These are phyloP conservation scores for Edaphochlamys debaryana DNA, from an alignment of 139 green algal genomes.

Conservation along the genomic window DNA sequence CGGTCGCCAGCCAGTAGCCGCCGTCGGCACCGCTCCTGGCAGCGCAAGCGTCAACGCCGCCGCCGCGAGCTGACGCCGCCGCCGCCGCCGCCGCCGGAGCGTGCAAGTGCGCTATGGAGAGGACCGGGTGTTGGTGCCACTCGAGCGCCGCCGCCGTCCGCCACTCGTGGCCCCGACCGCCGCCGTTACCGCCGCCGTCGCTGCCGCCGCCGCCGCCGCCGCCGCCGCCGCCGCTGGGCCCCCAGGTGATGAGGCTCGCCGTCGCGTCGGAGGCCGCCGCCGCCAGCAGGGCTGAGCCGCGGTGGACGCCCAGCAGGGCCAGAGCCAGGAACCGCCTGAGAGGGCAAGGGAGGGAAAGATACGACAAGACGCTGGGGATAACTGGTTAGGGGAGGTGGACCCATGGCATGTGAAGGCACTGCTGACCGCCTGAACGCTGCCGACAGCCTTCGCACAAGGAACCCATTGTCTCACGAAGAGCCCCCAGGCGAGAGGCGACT, in stretches of 20 bases:
- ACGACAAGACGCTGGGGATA: no score
- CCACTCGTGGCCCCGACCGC: neutral
- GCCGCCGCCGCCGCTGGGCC: neutral
- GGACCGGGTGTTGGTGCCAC: slow-evolving; percentile 21
- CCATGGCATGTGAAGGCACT: no score
- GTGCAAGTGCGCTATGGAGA: neutral
- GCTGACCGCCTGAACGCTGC: no score
- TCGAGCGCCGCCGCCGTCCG: neutral
- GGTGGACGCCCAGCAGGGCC: neutral
- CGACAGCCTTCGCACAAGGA: no score
- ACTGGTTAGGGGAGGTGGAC: no score
- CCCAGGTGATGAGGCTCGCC: neutral
- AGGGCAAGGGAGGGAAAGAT: neutral
- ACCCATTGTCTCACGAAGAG: no score
- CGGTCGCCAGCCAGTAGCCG: slow-evolving; percentile 20
- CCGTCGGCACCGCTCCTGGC: no score
- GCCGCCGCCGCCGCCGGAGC: neutral
- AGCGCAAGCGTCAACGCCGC: no score
- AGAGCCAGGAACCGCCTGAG: slow-evolving; percentile 25
- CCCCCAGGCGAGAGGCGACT: no score
- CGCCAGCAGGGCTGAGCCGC: neutral
- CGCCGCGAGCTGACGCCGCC: neutral
- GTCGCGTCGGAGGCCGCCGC: slow-evolving; percentile 32
- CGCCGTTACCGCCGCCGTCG: no score
- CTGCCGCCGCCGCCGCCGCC: neutral